These are phyloP conservation scores for Monosporozyma siamensis DNA, from an alignment of 805 yeast species.

Conservation along the genomic window DNA sequence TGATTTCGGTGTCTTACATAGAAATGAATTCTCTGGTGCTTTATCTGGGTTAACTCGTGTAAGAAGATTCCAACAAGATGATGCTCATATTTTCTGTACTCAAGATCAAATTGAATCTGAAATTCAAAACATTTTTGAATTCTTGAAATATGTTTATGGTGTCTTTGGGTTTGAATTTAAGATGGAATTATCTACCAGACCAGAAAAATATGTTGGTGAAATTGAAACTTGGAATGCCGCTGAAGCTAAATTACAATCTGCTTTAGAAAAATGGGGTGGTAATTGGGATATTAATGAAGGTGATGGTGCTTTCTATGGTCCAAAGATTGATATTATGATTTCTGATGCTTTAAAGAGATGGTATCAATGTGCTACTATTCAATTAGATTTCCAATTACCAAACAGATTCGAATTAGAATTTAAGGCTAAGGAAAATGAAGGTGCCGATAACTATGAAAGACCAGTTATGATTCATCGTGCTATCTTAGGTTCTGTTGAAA, in stretches of 20 bases:
- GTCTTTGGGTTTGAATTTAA: conserved; percentile 89
- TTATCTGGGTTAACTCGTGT: conserved; percentile 92
- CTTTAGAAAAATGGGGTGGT: conserved; percentile 79
- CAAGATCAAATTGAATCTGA: conserved; percentile 83
- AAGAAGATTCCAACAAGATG: conserved; percentile 98
- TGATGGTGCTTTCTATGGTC: conserved; percentile 95
- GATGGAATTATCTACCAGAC: conserved; percentile 96
- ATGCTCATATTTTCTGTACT: conserved; percentile 95
- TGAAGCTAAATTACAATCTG: conserved; percentile 71
- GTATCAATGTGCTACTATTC: conserved; percentile 99
- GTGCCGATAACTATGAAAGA: conserved; percentile 51
- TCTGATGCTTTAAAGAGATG: conserved; percentile 91
- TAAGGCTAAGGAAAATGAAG: conserved; percentile 54
- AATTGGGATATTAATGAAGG: conserved; percentile 93
- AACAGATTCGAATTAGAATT: conserved; percentile 83
- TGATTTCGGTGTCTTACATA: conserved; percentile 93
- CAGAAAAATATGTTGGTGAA: conserved; percentile 93
- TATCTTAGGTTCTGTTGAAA: conserved; percentile 93
- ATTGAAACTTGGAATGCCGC: conserved; percentile 90
- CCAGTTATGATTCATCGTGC: conserved; percentile 99
- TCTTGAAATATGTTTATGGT: conserved; percentile 78
- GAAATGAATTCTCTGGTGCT: conserved; percentile 95
- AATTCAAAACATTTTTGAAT: conserved; percentile 76
- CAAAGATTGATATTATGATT: conserved; percentile 93
- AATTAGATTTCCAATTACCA: conserved; percentile 97